Conservation (phyloP, 2,329 filamentous ascomycete genomes). For the Pezicula neosporulosa region DNA sequence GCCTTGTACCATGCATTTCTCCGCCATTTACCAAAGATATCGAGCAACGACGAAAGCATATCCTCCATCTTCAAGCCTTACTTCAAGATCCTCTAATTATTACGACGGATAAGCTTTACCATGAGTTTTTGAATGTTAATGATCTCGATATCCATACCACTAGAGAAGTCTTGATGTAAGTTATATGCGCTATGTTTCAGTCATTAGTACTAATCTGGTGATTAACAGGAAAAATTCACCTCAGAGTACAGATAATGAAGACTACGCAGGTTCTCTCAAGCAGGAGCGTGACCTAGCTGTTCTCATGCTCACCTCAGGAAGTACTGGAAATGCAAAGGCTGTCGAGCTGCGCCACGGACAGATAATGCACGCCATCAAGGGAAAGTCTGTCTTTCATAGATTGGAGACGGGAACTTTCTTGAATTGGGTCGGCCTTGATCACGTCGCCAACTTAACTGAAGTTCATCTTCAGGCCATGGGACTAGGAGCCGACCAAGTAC, state of each 20-base stretch:
- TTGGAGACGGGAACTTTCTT: slow-evolving; percentile 28
- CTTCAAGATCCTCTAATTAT: slow-evolving; percentile 23
- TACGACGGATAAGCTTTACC: slow-evolving; percentile 13
- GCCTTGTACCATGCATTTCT: slow-evolving; percentile 34
- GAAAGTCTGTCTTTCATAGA: slow-evolving; percentile 32
- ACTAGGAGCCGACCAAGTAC: slow-evolving; percentile 39
- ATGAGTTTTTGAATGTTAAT: slow-evolving; percentile 14
- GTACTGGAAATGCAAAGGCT: slow-evolving; percentile 47
- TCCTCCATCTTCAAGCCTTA: slow-evolving; percentile 23
- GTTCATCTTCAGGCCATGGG: slow-evolving; percentile 47
- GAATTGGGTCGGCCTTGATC: slow-evolving; percentile 45
- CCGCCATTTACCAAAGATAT: slow-evolving; percentile 27
- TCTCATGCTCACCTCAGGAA: slow-evolving; percentile 51
- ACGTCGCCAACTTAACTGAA: slow-evolving; percentile 48
- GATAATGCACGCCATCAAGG: slow-evolving; percentile 31
- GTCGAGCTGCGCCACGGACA: slow-evolving; percentile 41
- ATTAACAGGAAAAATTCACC: no score
- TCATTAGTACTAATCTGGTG: not conserved
- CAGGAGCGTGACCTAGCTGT: slow-evolving; percentile 22
- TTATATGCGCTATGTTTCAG: not conserved
- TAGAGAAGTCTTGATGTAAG: slow-evolving; percentile 5
- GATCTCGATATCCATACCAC: slow-evolving; percentile 8
- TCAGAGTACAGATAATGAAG: no score
- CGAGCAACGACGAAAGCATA: slow-evolving; percentile 24
- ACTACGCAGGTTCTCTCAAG: not conserved